Evolutionary conservation across 805 yeast genomes (phyloP).

Genomic region (Hanseniaspora hatyaiensis): DNA sequence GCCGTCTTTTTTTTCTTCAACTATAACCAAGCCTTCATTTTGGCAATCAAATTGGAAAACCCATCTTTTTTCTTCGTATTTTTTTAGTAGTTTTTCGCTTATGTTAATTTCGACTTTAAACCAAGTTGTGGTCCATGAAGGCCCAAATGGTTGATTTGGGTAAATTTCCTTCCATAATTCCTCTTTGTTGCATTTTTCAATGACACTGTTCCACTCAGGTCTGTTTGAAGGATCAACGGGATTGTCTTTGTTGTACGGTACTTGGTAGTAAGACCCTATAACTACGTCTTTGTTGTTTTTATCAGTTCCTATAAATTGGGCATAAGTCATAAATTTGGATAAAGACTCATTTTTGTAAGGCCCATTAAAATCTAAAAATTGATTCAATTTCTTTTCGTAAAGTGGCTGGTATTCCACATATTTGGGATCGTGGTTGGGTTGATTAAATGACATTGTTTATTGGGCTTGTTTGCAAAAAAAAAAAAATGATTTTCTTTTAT

Average conservation of each 20-base stretch:
- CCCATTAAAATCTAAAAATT: slow-evolving; percentile 70
- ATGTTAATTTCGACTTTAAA: slow-evolving; percentile 56
- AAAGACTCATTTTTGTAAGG: slow-evolving; percentile 59
- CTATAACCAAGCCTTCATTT: slow-evolving; percentile 75
- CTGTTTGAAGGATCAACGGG: slow-evolving; percentile 30
- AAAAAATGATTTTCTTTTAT: too few species aligned
- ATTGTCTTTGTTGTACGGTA: slow-evolving; percentile 42
- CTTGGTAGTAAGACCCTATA: slow-evolving; percentile 54
- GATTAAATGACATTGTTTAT: slow-evolving; percentile 29
- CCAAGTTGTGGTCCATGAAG: slow-evolving; percentile 97
- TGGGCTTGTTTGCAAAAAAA: not conserved
- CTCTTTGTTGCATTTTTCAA: slow-evolving; percentile 47
- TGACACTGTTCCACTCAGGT: slow-evolving; percentile 28
- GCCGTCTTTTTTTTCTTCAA: slow-evolving; percentile 34
- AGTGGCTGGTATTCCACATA: slow-evolving; percentile 67
- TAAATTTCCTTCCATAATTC: slow-evolving; percentile 47
- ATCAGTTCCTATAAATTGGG: not conserved
- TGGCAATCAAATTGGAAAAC: slow-evolving; percentile 74
- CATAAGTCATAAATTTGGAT: slow-evolving; percentile 64
- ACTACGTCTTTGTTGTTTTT: slow-evolving; percentile 35
- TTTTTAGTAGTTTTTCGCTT: slow-evolving; percentile 23
- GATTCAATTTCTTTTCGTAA: slow-evolving; percentile 55
- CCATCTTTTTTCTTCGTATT: slow-evolving; percentile 39
- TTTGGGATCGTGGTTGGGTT: slow-evolving; percentile 42
- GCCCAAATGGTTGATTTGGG: slow-evolving; percentile 74